phyloP scores from a whole-genome alignment of 2,329 filamentous ascomycete genomes.

The Colletotrichum noveboracense region DNA sequence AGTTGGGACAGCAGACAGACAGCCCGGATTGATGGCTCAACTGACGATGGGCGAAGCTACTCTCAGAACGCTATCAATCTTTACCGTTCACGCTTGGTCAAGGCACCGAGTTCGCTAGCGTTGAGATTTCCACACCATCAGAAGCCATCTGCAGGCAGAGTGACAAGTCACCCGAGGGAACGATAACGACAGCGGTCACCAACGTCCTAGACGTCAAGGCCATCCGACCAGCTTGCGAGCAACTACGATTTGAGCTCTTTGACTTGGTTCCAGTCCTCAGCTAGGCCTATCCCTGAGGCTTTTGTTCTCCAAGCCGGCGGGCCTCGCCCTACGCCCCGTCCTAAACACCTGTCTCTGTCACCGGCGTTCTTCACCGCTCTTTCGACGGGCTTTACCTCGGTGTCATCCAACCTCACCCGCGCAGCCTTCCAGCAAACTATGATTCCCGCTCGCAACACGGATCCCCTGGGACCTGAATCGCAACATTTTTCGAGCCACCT shows the following conservation, averaged over 20 bases:
- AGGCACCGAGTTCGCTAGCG: background rate
- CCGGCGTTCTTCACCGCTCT: constrained; percentile 12
- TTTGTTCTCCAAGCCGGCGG: background rate
- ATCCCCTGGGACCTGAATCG: background rate
- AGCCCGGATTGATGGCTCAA: background rate
- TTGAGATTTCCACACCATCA: background rate
- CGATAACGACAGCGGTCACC: background rate
- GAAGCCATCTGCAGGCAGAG: background rate
- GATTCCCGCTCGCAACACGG: background rate
- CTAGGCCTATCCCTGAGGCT: constrained; percentile 14
- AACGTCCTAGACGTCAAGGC: background rate
- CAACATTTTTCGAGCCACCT: background rate
- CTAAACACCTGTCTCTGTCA: background rate
- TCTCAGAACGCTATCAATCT: background rate
- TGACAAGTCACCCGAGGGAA: background rate
- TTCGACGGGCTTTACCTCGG: background rate
- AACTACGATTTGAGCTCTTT: background rate
- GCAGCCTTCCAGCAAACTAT: background rate
- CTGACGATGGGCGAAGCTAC: background rate
- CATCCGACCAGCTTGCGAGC: background rate
- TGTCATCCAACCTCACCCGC: background rate
- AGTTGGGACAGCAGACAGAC: background rate
- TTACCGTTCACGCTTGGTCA: background rate
- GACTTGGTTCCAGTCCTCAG: background rate
- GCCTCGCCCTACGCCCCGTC: background rate